Evolutionary conservation across 306 rosid genomes (phyloP), one percentile per base, ranked within the genome.

Genomic region (Vachellia pachyceras): DNA sequence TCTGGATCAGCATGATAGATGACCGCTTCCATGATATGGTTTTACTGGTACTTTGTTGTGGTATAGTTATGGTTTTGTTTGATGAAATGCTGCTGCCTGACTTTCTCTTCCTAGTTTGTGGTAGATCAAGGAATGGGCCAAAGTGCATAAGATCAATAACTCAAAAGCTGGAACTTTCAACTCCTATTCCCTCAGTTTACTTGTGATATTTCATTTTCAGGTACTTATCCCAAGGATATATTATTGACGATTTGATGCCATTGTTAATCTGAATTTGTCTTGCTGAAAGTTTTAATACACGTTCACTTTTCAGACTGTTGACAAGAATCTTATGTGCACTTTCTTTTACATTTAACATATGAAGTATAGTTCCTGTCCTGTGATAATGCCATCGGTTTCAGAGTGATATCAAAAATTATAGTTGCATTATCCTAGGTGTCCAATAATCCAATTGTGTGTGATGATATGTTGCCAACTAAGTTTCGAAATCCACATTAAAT

Each of bases 121-220:
- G n/a, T 87, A 95, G 99, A 97, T 95, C 61, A 95, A 95, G 87
- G 94, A 95, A 86, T 95, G 99, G 99, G 99, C 97, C 33, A 95
- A 91, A 91, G 86, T 90, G 22, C 95, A 93, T 70, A 87, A 86
- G 49, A 92, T 95, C 66, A 95, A 95, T 83, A 87, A 89, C 82
- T 80, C 99, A 52, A 91, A 58, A 85, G 15, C 78, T 35, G 97
- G 99, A 78, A 85, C 91, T 77, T 89, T 95, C 90, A 92, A 90
- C 72, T 95, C 99, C n/a, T 95, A 90, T 87, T 80, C 99, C 74
- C 97, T 95, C 55, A 64, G 94, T 82, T 83, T 95, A 85, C 97
- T 95, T 52, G 97, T 91, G 79, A 78, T 95, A 70, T 95, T 95
- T 84, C 97, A 93, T 84, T 92, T 95, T 76, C 99, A 95, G 99